Percentiles rank a stretch among this genome's conserved stretches.
Conservation (phyloP, 805 yeast species). For the Monosporozyma unispora region DNA sequence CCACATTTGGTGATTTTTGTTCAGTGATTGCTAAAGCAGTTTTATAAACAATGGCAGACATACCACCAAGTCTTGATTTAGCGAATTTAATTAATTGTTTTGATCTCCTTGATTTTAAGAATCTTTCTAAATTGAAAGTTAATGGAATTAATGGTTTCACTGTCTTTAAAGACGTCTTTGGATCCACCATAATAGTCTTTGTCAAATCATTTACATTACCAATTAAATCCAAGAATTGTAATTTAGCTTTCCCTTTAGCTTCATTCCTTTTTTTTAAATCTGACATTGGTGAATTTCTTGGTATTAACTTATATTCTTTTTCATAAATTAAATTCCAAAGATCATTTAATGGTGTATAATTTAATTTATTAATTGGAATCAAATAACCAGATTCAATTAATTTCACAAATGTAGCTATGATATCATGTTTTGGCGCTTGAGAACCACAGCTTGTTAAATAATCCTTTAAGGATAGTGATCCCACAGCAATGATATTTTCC, state of each 20-base stretch:
- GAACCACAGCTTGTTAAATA: conserved; percentile 26
- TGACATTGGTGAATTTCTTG: conserved; percentile 35
- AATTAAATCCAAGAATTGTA: conserved; percentile 31
- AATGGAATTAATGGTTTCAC: conserved; percentile 45
- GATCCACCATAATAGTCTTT: conserved; percentile 24
- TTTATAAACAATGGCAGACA: conserved; percentile 57
- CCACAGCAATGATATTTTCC: conserved; percentile 61
- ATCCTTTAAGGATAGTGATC: conserved; percentile 53
- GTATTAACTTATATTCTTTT: conserved; percentile 32
- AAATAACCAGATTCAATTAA: conserved; percentile 45
- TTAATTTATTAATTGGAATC: conserved; percentile 36
- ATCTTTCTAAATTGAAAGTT: conserved; percentile 56
- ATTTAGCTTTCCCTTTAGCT: conserved; percentile 45
- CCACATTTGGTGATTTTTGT: conserved; percentile 38
- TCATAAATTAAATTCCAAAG: conserved; percentile 35
- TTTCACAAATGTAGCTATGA: conserved; percentile 34
- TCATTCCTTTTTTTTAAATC: conserved; percentile 51
- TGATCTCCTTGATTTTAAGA: conserved; percentile 56
- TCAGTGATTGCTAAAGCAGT: conserved; percentile 52
- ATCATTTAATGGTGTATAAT: conserved; percentile 32
- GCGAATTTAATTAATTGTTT: conserved; percentile 54
- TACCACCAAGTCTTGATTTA: conserved; percentile 57
- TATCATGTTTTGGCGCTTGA: conserved; percentile 12
- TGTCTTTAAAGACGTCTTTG: conserved; percentile 31
- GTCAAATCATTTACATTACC: conserved; percentile 25